Conservation (phyloP, 1,139 yeast species). For the Suhomyces bribrorum region DNA sequence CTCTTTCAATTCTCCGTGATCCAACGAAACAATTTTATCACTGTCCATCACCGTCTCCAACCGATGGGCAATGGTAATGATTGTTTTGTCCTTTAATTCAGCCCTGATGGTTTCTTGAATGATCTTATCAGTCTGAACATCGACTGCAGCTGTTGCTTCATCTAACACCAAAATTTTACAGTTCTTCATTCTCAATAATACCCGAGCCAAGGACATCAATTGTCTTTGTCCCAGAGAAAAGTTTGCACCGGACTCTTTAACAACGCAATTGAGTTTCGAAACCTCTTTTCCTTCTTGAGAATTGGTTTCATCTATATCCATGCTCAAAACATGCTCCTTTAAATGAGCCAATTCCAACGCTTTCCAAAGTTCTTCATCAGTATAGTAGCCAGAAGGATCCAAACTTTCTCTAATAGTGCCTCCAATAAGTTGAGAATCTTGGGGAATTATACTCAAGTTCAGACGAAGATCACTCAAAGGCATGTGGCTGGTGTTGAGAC, state of each 20-base stretch:
- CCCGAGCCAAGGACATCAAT: slow-evolving; percentile 73
- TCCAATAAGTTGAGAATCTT: slow-evolving; percentile 66
- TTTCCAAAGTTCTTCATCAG: slow-evolving; percentile 57
- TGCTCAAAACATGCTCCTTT: slow-evolving; percentile 43
- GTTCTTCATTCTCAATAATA: slow-evolving; percentile 52
- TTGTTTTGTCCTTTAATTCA: slow-evolving; percentile 65
- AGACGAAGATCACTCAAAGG: slow-evolving; percentile 54
- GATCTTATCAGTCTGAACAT: slow-evolving; percentile 72
- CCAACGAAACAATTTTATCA: slow-evolving; percentile 70
- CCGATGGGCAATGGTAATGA: slow-evolving; percentile 80
- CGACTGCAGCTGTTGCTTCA: slow-evolving; percentile 88
- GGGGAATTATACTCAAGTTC: slow-evolving; percentile 64
- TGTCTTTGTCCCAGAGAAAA: slow-evolving; percentile 80
- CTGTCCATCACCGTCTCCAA: slow-evolving; percentile 80
- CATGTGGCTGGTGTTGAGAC: slow-evolving; percentile 45
- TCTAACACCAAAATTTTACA: slow-evolving; percentile 69
- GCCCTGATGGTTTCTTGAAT: slow-evolving; percentile 72
- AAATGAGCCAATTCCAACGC: slow-evolving; percentile 56
- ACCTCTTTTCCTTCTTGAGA: slow-evolving; percentile 24
- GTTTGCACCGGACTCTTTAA: slow-evolving; percentile 72
- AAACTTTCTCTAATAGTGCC: slow-evolving; percentile 62
- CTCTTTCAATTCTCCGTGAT: slow-evolving; percentile 66
- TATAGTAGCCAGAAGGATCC: slow-evolving; percentile 56
- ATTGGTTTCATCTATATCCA: slow-evolving; percentile 25
- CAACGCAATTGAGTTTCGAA: slow-evolving; percentile 41